These are phyloP conservation scores for Lentinula raphanica DNA, from an alignment of 768 basidiomycete genomes.

Conservation along the genomic window DNA sequence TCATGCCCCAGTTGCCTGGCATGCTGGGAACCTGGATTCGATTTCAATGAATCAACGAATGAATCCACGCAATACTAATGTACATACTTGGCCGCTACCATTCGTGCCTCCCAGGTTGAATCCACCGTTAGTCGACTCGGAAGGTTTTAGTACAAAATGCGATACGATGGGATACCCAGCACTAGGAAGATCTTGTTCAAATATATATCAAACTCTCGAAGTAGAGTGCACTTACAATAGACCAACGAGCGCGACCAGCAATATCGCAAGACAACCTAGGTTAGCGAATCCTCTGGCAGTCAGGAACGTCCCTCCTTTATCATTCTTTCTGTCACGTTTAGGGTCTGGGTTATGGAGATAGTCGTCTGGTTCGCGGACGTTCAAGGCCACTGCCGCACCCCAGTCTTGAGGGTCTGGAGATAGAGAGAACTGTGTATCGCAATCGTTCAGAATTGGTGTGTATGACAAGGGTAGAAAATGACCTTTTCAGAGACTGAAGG, in stretches of 20 bases:
- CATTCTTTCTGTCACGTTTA: slow-evolving; percentile 45
- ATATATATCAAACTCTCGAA: background rate
- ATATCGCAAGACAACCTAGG: slow-evolving; percentile 57
- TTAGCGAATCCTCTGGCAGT: slow-evolving; percentile 62
- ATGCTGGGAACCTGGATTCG: slow-evolving; percentile 44
- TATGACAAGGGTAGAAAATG: background rate
- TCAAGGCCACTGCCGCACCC: background rate
- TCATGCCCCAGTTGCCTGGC: slow-evolving; percentile 39
- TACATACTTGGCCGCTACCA: slow-evolving; percentile 1
- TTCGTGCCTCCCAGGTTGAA: slow-evolving; percentile 46
- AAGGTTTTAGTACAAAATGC: slow-evolving; percentile 2
- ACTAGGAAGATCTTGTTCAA: slow-evolving; percentile 18
- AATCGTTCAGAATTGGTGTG: background rate
- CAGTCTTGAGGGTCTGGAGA: slow-evolving; percentile 6
- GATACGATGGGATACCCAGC: slow-evolving; percentile 27
- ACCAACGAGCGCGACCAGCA: slow-evolving; percentile 41
- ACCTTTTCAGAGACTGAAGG: slow-evolving; percentile 7
- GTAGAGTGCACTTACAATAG: slow-evolving; percentile 45
- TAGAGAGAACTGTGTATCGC: slow-evolving; percentile 6
- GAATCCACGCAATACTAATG: slow-evolving; percentile 27
- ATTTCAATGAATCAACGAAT: slow-evolving; percentile 34
- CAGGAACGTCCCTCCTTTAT: slow-evolving; percentile 53
- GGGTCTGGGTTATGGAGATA: slow-evolving; percentile 62
- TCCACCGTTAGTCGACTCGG: slow-evolving; percentile 31
- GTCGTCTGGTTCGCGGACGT: slow-evolving; percentile 48